Percentiles rank a stretch among this genome's conserved stretches.
phyloP scores from a whole-genome alignment of 768 basidiomycete genomes.

The Russula sp. region DNA sequence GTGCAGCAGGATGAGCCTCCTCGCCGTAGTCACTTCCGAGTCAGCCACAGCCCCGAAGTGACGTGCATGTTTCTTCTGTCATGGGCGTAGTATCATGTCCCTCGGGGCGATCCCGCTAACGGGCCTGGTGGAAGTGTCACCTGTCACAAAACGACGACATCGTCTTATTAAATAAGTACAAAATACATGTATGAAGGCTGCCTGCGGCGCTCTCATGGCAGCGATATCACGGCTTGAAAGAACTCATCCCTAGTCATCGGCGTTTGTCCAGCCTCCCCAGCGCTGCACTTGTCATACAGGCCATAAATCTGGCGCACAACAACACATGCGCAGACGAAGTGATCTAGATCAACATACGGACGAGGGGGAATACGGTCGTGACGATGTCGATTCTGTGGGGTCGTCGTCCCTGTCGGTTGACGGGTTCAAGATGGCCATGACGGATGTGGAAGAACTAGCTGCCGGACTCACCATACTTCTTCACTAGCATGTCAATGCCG shows the following conservation, averaged over 20 bases:
- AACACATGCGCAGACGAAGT: constrained; percentile 10
- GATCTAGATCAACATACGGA: constrained; percentile 2
- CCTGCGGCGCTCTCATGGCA: constrained; percentile 8
- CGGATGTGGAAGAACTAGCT: neutral
- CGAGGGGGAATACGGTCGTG: neutral
- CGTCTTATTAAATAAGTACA: neutral
- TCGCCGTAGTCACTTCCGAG: too few species aligned
- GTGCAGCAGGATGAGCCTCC: too few species aligned
- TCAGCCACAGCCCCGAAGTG: too few species aligned
- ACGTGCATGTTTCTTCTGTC: too few species aligned
- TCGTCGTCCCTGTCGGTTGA: neutral
- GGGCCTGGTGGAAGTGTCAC: too few species aligned
- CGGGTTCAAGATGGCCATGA: neutral
- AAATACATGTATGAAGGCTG: neutral
- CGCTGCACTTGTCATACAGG: neutral
- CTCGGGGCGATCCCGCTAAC: too few species aligned
- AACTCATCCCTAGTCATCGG: constrained; percentile 9
- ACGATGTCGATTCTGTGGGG: neutral
- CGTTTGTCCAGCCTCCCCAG: neutral
- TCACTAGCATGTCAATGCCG: constrained; percentile 3
- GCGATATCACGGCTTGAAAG: neutral
- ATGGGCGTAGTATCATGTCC: too few species aligned
- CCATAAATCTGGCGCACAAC: constrained; percentile 2
- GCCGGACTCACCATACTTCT: constrained; percentile 9
- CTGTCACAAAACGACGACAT: too few species aligned